A percentile compares a stretch with the other conserved stretches of the same genome.
Conservation (phyloP, 1,284 basidiomycete genomes). For the Albatrellus sp. region DNA sequence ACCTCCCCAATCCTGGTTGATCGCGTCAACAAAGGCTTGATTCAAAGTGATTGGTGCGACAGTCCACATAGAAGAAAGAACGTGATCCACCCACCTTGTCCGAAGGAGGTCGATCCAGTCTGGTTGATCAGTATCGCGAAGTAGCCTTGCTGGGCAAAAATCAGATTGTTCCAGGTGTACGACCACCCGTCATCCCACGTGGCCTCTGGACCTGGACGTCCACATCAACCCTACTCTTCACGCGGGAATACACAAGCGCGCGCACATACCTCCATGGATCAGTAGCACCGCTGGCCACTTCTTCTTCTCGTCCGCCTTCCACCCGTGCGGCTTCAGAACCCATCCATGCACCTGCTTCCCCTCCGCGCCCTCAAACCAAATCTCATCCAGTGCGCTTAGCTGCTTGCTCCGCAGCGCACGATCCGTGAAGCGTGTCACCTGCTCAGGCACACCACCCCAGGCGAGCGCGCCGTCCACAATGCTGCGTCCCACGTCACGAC, state of each 20-base stretch:
- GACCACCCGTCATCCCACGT: slow-evolving; percentile 81
- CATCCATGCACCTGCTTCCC: slow-evolving; percentile 71
- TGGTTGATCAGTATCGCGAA: slow-evolving; percentile 80
- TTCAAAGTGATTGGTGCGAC: not conserved
- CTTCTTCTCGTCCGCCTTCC: slow-evolving; percentile 49
- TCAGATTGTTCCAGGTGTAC: slow-evolving; percentile 80
- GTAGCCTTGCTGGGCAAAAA: slow-evolving; percentile 77
- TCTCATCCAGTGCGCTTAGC: slow-evolving; percentile 56
- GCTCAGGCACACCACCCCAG: slow-evolving; percentile 26
- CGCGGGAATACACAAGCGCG: not conserved
- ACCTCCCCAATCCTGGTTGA: slow-evolving; percentile 74
- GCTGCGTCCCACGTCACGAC: not conserved
- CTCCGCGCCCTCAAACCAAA: slow-evolving; percentile 78
- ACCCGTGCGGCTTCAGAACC: slow-evolving; percentile 70
- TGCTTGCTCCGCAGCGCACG: slow-evolving; percentile 41
- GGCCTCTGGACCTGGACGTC: slow-evolving; percentile 49
- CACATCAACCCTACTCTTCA: slow-evolving; percentile 1
- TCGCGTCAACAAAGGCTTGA: slow-evolving; percentile 78
- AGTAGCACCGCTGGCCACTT: slow-evolving; percentile 65
- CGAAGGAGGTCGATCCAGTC: slow-evolving; percentile 81
- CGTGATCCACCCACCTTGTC: slow-evolving; percentile 51
- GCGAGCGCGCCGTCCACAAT: not conserved
- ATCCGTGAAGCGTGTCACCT: slow-evolving; percentile 52
- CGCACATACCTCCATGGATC: slow-evolving; percentile 56
- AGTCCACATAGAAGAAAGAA: not conserved